phyloP scores from a whole-genome alignment of 768 basidiomycete species.

The Favolaschia claudopus region DNA sequence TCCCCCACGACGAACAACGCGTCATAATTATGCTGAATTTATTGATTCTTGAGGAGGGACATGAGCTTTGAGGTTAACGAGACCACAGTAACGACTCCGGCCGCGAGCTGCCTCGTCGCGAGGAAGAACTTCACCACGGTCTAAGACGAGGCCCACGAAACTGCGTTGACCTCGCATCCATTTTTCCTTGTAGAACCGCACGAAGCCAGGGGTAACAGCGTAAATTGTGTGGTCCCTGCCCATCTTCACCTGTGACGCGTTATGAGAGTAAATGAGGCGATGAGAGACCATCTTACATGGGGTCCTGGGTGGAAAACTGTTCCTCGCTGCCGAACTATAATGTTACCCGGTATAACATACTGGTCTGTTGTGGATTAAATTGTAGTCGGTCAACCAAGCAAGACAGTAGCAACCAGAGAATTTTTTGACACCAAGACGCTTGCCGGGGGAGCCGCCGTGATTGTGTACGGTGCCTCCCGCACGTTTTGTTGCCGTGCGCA shows the following conservation, averaged over 20 bases:
- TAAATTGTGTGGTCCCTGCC: slow-evolving; percentile 96
- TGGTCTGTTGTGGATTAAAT: slow-evolving; percentile 64
- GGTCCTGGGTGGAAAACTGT: slow-evolving; percentile 93
- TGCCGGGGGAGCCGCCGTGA: slow-evolving; percentile 91
- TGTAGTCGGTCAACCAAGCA: background rate
- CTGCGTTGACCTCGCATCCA: slow-evolving; percentile 77
- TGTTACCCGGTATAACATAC: slow-evolving; percentile 92
- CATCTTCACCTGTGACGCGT: slow-evolving; percentile 72
- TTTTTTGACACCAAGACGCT: slow-evolving; percentile 94
- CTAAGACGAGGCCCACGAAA: slow-evolving; percentile 85
- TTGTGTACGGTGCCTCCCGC: slow-evolving; percentile 96
- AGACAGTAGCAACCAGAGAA: slow-evolving; percentile 86
- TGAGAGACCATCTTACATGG: slow-evolving; percentile 63
- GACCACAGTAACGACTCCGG: slow-evolving; percentile 85
- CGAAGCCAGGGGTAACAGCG: slow-evolving; percentile 88
- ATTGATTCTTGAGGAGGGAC: slow-evolving; percentile 5
- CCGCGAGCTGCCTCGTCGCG: slow-evolving; percentile 77
- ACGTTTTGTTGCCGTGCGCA: slow-evolving; percentile 95
- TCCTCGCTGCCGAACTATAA: slow-evolving; percentile 94
- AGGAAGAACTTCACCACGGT: slow-evolving; percentile 86
- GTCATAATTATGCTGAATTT: slow-evolving; percentile 21
- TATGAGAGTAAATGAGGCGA: slow-evolving; percentile 2
- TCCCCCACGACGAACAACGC: background rate
- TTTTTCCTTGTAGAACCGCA: slow-evolving; percentile 91
- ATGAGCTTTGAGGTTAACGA: slow-evolving; percentile 65